These are phyloP conservation scores for Lepidium campestre DNA, from an alignment of 441 rosid genomes.

Conservation along the genomic window DNA sequence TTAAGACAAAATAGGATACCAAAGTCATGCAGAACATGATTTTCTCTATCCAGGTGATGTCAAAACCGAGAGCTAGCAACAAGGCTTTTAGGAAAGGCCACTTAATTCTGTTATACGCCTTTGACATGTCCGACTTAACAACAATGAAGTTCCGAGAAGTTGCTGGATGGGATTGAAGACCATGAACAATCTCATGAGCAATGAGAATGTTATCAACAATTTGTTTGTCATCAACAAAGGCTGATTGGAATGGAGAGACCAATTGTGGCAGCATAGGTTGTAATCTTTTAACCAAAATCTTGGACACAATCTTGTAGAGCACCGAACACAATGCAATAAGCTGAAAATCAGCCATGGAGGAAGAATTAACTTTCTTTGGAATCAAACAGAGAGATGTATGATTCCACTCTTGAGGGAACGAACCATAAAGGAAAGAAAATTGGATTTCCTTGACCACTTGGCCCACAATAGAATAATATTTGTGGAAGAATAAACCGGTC, in stretches of 20 bases:
- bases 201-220: background rate
- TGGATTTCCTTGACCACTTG: background rate
- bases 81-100: too few species aligned
- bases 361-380: background rate
- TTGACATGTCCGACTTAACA: background rate
- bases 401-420: background rate
- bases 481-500: background rate
- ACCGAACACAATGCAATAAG: background rate
- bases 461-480: background rate
- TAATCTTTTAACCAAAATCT: background rate
- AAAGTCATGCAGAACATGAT: too few species aligned
- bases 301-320: background rate
- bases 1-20: too few species aligned
- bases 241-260: background rate
- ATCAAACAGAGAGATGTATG: background rate
- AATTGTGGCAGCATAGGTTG: background rate
- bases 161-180: background rate
- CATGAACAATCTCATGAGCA: background rate
- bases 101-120: background rate
- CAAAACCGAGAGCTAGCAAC: too few species aligned
- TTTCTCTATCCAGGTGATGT: too few species aligned
- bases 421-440: background rate
- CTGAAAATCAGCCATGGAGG: background rate
- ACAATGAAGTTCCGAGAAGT: background rate
- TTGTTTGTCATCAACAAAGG: background rate